A percentile compares a stretch with the other conserved stretches of the same genome.
These are phyloP conservation scores for Discostella pseudostelligera DNA, from an alignment of 108 stramenopile genomes.

Conservation along the genomic window DNA sequence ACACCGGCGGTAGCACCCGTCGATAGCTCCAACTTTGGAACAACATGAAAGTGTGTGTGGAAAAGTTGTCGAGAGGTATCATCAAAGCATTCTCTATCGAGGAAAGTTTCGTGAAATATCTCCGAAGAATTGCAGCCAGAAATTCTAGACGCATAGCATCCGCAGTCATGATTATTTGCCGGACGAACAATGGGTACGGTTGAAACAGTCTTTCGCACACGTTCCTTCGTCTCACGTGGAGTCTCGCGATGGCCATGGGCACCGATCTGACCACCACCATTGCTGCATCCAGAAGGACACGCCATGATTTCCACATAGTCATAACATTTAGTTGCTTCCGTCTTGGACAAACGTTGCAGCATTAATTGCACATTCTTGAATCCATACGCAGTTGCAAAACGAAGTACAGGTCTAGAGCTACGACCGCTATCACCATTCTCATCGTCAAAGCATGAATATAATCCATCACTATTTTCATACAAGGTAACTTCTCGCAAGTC, in stretches of 20 bases:
- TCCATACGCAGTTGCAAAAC: slow-evolving; percentile 94
- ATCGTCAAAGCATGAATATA: slow-evolving; percentile 34
- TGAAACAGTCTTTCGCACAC: slow-evolving; percentile 49
- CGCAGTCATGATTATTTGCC: neutral
- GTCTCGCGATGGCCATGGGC: slow-evolving; percentile 59
- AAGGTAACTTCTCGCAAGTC: slow-evolving; percentile 62
- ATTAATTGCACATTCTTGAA: slow-evolving; percentile 95
- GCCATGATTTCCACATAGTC: slow-evolving; percentile 98
- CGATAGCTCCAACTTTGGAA: slow-evolving; percentile 78
- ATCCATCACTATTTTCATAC: slow-evolving; percentile 56
- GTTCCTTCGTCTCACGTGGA: slow-evolving; percentile 73
- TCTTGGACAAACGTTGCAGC: slow-evolving; percentile 52
- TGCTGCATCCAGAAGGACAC: slow-evolving; percentile 95
- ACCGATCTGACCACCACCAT: slow-evolving; percentile 94
- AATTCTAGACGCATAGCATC: slow-evolving; percentile 9
- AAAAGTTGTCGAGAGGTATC: slow-evolving; percentile 30
- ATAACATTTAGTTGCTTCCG: slow-evolving; percentile 18
- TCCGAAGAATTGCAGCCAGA: neutral
- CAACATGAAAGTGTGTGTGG: slow-evolving; percentile 76
- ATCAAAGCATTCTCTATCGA: slow-evolving; percentile 25
- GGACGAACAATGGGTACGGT: slow-evolving; percentile 30
- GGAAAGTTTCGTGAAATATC: neutral
- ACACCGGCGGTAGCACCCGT: slow-evolving; percentile 80
- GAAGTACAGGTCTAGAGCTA: slow-evolving; percentile 50
- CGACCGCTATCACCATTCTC: neutral